These are phyloP conservation scores for Excoecaria agallocha DNA, from an alignment of 345 rosid species.

Conservation along the genomic window DNA sequence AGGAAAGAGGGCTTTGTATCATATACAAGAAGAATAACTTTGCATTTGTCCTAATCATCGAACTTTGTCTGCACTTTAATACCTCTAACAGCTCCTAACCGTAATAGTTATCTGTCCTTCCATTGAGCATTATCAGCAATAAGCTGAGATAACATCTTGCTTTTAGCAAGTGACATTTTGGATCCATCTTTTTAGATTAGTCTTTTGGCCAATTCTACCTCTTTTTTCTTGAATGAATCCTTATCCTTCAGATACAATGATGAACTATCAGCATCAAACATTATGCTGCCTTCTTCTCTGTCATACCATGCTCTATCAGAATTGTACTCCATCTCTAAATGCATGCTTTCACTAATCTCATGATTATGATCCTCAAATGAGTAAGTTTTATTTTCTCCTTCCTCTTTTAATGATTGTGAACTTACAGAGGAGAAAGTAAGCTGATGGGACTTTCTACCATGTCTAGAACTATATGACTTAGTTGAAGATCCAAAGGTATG, in stretches of 20 bases:
- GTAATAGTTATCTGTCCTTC: slow-evolving; percentile 95
- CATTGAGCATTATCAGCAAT: slow-evolving; percentile 95
- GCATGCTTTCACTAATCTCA: slow-evolving; percentile 83
- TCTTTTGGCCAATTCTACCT: slow-evolving; percentile 83
- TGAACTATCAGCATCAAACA: slow-evolving; percentile 41
- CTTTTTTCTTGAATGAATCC: slow-evolving; percentile 78
- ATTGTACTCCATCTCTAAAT: slow-evolving; percentile 71
- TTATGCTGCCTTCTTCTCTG: slow-evolving; percentile 10
- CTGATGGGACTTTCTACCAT: slow-evolving; percentile 57
- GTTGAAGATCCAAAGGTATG: slow-evolving; percentile 82
- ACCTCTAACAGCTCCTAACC: slow-evolving; percentile 98
- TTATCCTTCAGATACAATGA: slow-evolving; percentile 82
- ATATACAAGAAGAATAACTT: slow-evolving; percentile 86
- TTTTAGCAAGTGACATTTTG: slow-evolving; percentile 90
- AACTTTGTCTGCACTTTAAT: slow-evolving; percentile 92
- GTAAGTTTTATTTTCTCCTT: slow-evolving; percentile 39
- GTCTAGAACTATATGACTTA: slow-evolving; percentile 68
- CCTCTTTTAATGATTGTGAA: slow-evolving; percentile 33
- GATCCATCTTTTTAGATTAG: slow-evolving; percentile 81
- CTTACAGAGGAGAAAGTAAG: slow-evolving; percentile 43
- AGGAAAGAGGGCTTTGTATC: slow-evolving; percentile 98
- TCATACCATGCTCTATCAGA: slow-evolving; percentile 78
- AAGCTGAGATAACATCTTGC: slow-evolving; percentile 85
- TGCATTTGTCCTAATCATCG: slow-evolving; percentile 89
- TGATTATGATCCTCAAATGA: slow-evolving; percentile 47